Evolutionary conservation across 768 basidiomycete species (phyloP), one percentile per base, ranked within the genome.

Genomic region (Leccinellum rugosiceps): DNA sequence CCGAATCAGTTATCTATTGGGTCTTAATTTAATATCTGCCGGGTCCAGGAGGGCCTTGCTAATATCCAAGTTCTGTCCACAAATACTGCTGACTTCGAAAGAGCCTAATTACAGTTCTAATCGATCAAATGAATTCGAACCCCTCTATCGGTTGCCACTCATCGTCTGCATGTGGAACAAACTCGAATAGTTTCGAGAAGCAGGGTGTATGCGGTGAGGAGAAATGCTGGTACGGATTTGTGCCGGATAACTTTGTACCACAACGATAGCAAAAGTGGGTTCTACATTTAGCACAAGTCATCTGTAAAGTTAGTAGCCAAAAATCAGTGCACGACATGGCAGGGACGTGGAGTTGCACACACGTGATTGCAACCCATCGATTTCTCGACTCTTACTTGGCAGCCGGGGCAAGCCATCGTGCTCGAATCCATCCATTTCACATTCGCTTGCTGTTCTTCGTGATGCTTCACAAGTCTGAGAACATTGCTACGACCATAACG

Each of bases 311-410:
- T 32, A 65, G 62, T 23, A 23, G 32, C 56, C 30, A 17, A 21
- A 23, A 8, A 44, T 13, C 17, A 13, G 49, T 32, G 15, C 44
- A 50, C 55, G 57, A 35, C 38, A 14, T 9, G 11, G 25, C 21
- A 35, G 50, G 3, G 28, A 48, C 19, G 9, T 11, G 48, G 32
- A 43, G 32, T 17, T 8, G 48, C 45, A 75, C 86, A 59, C 75
- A 93, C 92, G 74, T 96, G 94, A 71, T 95, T 95, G 74, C 94
- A 95, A 2, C 93, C 93, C 58, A 79, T 63, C 17, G 78, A 81
- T 73, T 92, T 91, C 73, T 91, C 88, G 11, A 94, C 87, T 58
- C 81, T 77, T 14, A 90, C 79, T 6, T 73, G 63, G 72, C 94
- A 95, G 6, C 84, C 84, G 4, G 92, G 89, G 67, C 90, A 91